Evolutionary conservation across 805 yeast genomes (phyloP).

Genomic region (Pichia cabralensis): DNA sequence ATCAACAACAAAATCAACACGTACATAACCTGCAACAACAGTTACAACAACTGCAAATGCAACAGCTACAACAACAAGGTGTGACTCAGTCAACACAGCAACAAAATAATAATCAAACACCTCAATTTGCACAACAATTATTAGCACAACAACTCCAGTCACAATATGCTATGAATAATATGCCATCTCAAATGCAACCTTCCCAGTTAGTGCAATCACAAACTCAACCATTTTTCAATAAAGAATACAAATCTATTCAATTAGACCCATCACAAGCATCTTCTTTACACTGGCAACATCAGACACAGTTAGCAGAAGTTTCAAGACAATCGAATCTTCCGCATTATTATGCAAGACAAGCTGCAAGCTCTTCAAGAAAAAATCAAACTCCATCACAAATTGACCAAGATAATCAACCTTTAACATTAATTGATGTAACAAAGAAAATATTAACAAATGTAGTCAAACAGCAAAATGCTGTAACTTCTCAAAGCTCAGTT

Average conservation of each 20-base stretch:
- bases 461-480: constrained; percentile 18
- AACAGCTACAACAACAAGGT: constrained; percentile 14
- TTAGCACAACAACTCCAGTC: constrained; percentile 21
- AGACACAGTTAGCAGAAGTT: constrained; percentile 57
- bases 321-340: constrained; percentile 58
- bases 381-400: constrained; percentile 11
- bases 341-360: constrained; percentile 76
- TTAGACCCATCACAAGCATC: constrained; percentile 28
- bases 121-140: constrained; percentile 25
- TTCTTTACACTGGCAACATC: constrained; percentile 68
- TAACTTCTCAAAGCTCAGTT: constrained; percentile 9
- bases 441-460: constrained; percentile 26
- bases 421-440: constrained; percentile 32
- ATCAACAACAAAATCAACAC: constrained; percentile 18
- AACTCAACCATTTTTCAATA: constrained; percentile 9
- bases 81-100: constrained; percentile 12
- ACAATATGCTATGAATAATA: constrained; percentile 15
- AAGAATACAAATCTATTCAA: constrained; percentile 14
- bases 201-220: constrained; percentile 19
- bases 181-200: constrained; percentile 19
- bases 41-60: constrained; percentile 18
- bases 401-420: constrained; percentile 8
- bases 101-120: constrained; percentile 17
- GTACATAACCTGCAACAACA: constrained; percentile 16
- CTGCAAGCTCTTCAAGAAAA: constrained; percentile 58